Percentiles rank a stretch among this genome's conserved stretches.
These are phyloP conservation scores for Sporothrix variecibatus DNA, from an alignment of 2,329 filamentous ascomycete genomes.

Conservation along the genomic window DNA sequence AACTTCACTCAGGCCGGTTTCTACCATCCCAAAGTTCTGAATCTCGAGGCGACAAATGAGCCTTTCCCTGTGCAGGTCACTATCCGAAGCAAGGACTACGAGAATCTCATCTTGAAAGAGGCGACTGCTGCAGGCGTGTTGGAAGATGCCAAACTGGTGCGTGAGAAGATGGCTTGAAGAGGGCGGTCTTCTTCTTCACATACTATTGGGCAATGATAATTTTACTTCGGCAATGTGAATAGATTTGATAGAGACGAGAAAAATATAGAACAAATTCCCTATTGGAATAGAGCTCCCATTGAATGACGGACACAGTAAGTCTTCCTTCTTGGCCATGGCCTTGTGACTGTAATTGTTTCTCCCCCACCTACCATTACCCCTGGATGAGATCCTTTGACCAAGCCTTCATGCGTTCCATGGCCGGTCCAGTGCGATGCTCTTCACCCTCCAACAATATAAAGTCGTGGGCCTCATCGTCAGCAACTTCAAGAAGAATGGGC, in stretches of 20 bases:
- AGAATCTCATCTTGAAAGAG: background rate
- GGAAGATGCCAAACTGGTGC: background rate
- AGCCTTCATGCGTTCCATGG: background rate
- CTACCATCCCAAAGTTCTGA: background rate
- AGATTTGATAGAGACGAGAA: too few species aligned
- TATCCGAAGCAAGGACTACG: background rate
- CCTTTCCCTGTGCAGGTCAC: constrained; percentile 4
- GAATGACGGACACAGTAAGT: too few species aligned
- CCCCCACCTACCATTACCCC: background rate
- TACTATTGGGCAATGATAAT: too few species aligned
- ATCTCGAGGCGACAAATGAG: background rate
- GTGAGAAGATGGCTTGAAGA: background rate
- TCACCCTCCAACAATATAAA: background rate
- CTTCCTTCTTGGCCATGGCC: too few species aligned
- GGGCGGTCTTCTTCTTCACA: too few species aligned
- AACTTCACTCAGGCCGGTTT: background rate
- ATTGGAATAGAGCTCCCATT: too few species aligned
- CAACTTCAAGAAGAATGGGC: background rate
- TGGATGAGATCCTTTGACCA: background rate
- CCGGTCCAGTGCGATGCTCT: background rate
- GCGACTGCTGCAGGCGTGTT: background rate
- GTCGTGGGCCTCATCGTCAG: background rate
- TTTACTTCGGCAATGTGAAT: too few species aligned
- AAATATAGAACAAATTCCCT: too few species aligned
- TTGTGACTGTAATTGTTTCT: too few species aligned